Conservation (phyloP, 495 filamentous ascomycete species). For the Aspergillus conjunctus region DNA sequence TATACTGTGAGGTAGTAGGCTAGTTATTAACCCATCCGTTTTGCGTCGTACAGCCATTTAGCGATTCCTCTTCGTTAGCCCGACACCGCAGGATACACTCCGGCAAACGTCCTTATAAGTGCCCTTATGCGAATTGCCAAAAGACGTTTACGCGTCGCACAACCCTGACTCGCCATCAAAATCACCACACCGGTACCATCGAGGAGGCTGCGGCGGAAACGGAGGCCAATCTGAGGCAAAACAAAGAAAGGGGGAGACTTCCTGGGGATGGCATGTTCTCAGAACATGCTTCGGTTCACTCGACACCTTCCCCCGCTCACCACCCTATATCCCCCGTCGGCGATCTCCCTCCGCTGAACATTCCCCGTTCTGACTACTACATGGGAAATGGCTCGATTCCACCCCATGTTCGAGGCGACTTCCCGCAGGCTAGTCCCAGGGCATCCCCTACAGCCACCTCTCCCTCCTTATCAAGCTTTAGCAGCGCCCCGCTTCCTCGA, state of each 20-base stretch:
- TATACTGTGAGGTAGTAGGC: background rate
- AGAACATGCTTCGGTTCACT: conserved; percentile 77
- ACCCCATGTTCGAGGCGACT: conserved; percentile 78
- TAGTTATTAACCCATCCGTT: background rate
- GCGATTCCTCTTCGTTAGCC: conserved; percentile 93
- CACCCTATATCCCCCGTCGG: conserved; percentile 74
- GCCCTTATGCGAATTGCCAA: conserved; percentile 94
- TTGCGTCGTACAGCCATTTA: conserved; percentile 74
- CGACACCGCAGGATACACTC: conserved; percentile 94
- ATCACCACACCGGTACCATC: conserved; percentile 92
- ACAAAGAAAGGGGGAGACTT: conserved; percentile 57
- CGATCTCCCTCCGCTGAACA: conserved; percentile 72
- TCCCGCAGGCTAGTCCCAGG: conserved; percentile 73
- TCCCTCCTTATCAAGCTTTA: conserved; percentile 60
- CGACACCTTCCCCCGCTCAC: conserved; percentile 84
- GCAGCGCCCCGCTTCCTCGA: conserved; percentile 57
- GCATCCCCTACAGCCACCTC: conserved; percentile 65
- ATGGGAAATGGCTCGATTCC: conserved; percentile 70
- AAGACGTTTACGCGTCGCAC: conserved; percentile 98
- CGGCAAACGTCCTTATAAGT: conserved; percentile 95
- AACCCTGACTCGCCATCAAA: conserved; percentile 92
- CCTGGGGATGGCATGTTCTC: conserved; percentile 81
- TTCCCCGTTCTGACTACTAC: conserved; percentile 76
- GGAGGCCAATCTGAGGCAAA: conserved; percentile 71
- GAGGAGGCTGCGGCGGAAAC: conserved; percentile 91